Conservation (phyloP, 2,329 filamentous ascomycete species). For the Capronia epimyces region DNA sequence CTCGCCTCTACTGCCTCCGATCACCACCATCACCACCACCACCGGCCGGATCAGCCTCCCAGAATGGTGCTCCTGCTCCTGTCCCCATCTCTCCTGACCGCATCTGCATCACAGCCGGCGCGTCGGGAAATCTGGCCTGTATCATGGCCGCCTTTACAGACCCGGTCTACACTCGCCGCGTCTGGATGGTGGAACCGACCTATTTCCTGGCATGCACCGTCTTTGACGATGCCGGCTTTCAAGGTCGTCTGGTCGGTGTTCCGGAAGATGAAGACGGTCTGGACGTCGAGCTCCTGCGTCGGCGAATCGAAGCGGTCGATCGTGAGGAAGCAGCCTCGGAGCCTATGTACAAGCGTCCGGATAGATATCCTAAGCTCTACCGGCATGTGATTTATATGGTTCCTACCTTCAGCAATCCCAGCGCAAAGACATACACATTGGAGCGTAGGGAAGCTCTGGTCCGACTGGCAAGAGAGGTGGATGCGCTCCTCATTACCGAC, state of each 20-base stretch:
- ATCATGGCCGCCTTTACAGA: conserved; percentile 68
- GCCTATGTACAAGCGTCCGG: conserved; percentile 48
- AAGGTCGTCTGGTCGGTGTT: conserved; percentile 55
- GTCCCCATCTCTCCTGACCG: conserved; percentile 45
- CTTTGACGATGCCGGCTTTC: conserved; percentile 67
- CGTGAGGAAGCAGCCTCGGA: conserved; percentile 37
- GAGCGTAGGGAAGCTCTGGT: conserved; percentile 60
- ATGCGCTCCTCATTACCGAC: conserved; percentile 77
- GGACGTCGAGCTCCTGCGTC: conserved; percentile 53
- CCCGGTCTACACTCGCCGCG: conserved; percentile 58
- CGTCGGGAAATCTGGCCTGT: conserved; percentile 65
- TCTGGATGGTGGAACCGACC: conserved; percentile 68
- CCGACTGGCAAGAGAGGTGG: conserved; percentile 64
- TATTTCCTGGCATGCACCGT: conserved; percentile 70
- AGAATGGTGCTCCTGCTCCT: too few relatives aligned
- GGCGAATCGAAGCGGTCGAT: conserved; percentile 22
- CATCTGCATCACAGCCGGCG: conserved; percentile 69
- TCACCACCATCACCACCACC: too few relatives aligned
- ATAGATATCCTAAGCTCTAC: conserved; percentile 61
- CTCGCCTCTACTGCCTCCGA: conserved; percentile 50
- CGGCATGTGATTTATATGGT: conserved; percentile 74
- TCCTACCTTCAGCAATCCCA: conserved; percentile 74
- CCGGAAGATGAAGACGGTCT: conserved; percentile 68
- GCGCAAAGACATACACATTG: conserved; percentile 67
- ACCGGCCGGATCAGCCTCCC: not conserved